phyloP scores from a whole-genome alignment of 306 rosid species.

The Sphenostylis stenocarpa region DNA sequence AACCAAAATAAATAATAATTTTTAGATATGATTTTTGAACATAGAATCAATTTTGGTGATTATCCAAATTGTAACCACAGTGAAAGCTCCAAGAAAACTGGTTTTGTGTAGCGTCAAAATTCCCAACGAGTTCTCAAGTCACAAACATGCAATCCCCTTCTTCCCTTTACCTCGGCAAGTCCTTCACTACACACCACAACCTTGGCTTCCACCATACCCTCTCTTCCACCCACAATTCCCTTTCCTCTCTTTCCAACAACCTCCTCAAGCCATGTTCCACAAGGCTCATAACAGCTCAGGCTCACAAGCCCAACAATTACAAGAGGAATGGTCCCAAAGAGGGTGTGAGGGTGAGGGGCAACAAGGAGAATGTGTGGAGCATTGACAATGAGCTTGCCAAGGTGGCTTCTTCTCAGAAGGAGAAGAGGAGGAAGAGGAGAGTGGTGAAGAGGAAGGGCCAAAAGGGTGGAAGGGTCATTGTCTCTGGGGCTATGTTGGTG shows the following conservation, averaged over 20 bases:
- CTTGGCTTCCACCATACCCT: constrained; percentile 43
- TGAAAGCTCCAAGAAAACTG: neutral
- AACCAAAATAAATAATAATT: no score
- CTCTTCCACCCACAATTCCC: constrained; percentile 41
- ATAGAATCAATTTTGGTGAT: no score
- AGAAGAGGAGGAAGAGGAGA: constrained; percentile 43
- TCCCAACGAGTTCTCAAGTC: neutral
- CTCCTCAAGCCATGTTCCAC: constrained; percentile 28
- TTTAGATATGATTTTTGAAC: no score
- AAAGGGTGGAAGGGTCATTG: constrained; percentile 51
- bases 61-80: no score
- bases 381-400: constrained; percentile 66
- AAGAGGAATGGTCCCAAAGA: constrained; percentile 29
- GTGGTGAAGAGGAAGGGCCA: constrained; percentile 47
- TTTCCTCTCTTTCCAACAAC: constrained; percentile 25
- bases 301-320: constrained; percentile 37
- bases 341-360: constrained; percentile 48
- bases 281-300: constrained; percentile 37
- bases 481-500: constrained; percentile 78
- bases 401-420: constrained; percentile 42
- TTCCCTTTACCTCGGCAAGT: constrained; percentile 35
- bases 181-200: constrained; percentile 33
- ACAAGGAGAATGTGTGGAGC: constrained; percentile 89
- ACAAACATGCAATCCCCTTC: constrained; percentile 50
- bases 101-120: neutral